Evolutionary conservation across 768 basidiomycete genomes (phyloP).

Genomic region (Trametes gibbosa): DNA sequence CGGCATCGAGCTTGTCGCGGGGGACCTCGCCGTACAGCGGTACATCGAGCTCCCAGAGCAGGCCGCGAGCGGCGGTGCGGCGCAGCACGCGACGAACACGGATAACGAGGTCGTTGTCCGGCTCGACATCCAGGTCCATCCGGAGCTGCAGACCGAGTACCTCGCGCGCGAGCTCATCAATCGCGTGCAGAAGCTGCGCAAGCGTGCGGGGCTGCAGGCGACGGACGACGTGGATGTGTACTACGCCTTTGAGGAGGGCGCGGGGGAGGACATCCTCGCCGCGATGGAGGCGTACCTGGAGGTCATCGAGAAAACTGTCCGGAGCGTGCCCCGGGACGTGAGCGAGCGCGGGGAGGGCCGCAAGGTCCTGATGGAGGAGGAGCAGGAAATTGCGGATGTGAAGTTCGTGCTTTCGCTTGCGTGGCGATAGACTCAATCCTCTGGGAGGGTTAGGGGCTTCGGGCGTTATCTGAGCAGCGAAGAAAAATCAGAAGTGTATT

Average conservation of each 20-base stretch:
- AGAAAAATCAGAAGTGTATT: conserved; percentile 30
- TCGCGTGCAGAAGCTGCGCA: conserved; percentile 91
- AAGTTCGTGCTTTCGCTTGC: conserved; percentile 75
- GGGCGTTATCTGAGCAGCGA: conserved; percentile 2
- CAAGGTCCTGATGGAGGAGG: conserved; percentile 73
- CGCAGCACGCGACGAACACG: conserved; percentile 75
- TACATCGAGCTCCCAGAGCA: conserved; percentile 80
- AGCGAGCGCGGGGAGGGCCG: conserved; percentile 48
- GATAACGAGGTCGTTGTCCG: conserved; percentile 95
- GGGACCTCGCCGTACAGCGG: conserved; percentile 90
- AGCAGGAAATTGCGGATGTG: conserved; percentile 79
- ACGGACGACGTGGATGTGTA: conserved; percentile 92
- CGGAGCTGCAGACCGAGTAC: conserved; percentile 85
- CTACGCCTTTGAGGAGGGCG: conserved; percentile 73
- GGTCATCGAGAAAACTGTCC: conserved; percentile 69
- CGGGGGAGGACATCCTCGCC: conserved; percentile 58
- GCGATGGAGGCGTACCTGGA: conserved; percentile 69
- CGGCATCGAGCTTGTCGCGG: conserved; percentile 84
- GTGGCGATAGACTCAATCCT: conserved; percentile 37
- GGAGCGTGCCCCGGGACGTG: conserved; percentile 64
- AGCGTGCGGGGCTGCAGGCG: conserved; percentile 92
- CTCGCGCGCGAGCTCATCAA: conserved; percentile 87
- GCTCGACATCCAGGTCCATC: conserved; percentile 84
- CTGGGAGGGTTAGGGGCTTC: neutral
- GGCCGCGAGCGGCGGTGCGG: conserved; percentile 25